Evolutionary conservation across 371 early-diverging fungal genomes (phyloP).

Genomic region (Entomophthora muscae): DNA sequence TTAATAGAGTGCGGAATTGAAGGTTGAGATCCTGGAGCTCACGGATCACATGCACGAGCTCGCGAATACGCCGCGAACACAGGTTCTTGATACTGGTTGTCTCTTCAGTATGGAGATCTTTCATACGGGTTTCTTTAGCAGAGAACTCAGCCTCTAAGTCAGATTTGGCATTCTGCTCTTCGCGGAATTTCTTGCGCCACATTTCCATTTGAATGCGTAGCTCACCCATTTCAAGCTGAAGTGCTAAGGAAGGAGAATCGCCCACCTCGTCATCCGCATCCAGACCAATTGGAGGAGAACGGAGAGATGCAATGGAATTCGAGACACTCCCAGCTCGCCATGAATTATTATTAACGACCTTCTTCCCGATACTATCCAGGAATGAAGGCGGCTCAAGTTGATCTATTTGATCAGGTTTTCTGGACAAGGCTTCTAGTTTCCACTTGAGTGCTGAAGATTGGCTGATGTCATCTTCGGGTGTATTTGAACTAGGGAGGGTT

Average conservation of each 20-base stretch:
- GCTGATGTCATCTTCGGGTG: too few relatives aligned
- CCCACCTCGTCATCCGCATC: too few relatives aligned
- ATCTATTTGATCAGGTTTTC: too few relatives aligned
- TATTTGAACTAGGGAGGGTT: too few relatives aligned
- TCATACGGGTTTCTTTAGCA: not conserved
- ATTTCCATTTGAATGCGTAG: not conserved
- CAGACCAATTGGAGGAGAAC: too few relatives aligned
- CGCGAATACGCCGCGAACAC: not conserved
- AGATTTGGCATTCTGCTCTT: not conserved
- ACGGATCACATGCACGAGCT: not conserved
- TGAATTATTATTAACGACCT: too few relatives aligned
- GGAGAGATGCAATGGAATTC: too few relatives aligned
- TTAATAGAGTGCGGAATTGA: not conserved
- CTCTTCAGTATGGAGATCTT: not conserved
- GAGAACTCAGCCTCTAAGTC: not conserved
- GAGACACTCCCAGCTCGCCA: too few relatives aligned
- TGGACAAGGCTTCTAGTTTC: too few relatives aligned
- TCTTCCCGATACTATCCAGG: too few relatives aligned
- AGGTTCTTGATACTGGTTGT: not conserved
- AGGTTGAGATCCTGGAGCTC: slow-evolving; percentile 2
- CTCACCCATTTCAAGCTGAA: not conserved
- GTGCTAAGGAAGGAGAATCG: not conserved
- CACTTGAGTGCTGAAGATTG: too few relatives aligned
- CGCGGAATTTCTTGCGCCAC: not conserved
- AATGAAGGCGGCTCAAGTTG: too few relatives aligned